phyloP scores from a whole-genome alignment of 2,329 filamentous ascomycete genomes.

The Peltaster fructicola region DNA sequence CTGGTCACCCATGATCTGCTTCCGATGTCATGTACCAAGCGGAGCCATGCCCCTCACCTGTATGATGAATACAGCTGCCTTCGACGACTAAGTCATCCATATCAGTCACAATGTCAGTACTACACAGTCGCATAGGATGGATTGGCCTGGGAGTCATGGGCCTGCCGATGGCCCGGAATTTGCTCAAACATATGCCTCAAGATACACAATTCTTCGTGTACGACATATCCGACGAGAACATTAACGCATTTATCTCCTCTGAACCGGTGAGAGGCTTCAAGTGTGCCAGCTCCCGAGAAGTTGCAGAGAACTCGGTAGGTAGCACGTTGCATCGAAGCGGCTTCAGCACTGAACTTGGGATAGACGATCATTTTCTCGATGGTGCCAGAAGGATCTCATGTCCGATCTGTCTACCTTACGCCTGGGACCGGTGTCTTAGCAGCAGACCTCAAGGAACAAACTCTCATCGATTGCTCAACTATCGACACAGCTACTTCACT shows the following conservation, averaged over 20 bases:
- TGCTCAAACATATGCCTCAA: slow-evolving; percentile 28
- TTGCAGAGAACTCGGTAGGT: slow-evolving; percentile 32
- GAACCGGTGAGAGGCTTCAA: slow-evolving; percentile 23
- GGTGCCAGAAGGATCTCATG: slow-evolving; percentile 36
- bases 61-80: too few relatives aligned
- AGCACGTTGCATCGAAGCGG: slow-evolving; percentile 1
- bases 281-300: slow-evolving; percentile 28
- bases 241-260: slow-evolving; percentile 27
- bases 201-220: slow-evolving; percentile 30
- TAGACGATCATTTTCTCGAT: slow-evolving; percentile 35
- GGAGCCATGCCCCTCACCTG: too few relatives aligned
- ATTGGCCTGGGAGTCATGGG: slow-evolving; percentile 41
- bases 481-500: slow-evolving; percentile 37
- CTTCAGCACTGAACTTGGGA: neutral
- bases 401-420: slow-evolving; percentile 33
- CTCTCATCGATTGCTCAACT: slow-evolving; percentile 38
- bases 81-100: too few relatives aligned
- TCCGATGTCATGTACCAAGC: too few relatives aligned
- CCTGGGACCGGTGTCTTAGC: slow-evolving; percentile 25
- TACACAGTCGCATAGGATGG: slow-evolving; percentile 25
- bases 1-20: too few relatives aligned
- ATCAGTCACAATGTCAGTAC: slow-evolving; percentile 8
- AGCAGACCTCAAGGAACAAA: slow-evolving; percentile 24
- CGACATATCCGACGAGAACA: slow-evolving; percentile 27
- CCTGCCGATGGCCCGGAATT: slow-evolving; percentile 33